phyloP scores from a whole-genome alignment of 2,329 filamentous ascomycete genomes.

The Fonsecaea multimorphosa region DNA sequence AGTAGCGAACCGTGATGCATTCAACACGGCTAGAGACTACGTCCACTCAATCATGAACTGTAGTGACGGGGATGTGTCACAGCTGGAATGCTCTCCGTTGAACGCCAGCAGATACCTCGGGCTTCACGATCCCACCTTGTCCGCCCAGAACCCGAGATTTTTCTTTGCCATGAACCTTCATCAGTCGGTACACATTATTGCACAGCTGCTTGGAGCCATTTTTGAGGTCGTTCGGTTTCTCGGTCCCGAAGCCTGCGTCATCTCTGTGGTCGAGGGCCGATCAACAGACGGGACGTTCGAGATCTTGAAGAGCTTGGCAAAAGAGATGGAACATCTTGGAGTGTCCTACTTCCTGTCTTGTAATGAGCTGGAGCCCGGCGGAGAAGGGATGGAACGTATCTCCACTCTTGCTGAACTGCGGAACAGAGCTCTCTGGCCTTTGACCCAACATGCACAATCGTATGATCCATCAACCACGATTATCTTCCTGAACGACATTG shows the following conservation, averaged over 20 bases:
- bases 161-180: conserved; percentile 63
- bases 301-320: conserved; percentile 53
- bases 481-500: conserved; percentile 63
- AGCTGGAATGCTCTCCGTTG: conserved; percentile 17
- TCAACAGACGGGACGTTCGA: conserved; percentile 62
- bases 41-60: conserved; percentile 16
- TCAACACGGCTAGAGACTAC: conserved; percentile 1
- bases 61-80: neutral
- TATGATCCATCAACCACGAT: conserved; percentile 52
- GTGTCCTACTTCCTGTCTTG: conserved; percentile 39
- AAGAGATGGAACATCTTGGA: conserved; percentile 47
- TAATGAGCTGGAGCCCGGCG: conserved; percentile 53
- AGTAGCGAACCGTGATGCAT: neutral
- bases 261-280: conserved; percentile 64
- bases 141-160: conserved; percentile 42
- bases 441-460: conserved; percentile 42
- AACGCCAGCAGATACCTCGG: conserved; percentile 19
- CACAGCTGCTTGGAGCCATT: conserved; percentile 60
- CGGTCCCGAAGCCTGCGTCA: conserved; percentile 57
- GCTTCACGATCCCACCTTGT: neutral
- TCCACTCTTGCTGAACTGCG: conserved; percentile 57
- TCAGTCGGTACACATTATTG: conserved; percentile 54
- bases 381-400: conserved; percentile 52
- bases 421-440: conserved; percentile 59
- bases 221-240: conserved; percentile 59